phyloP scores from a whole-genome alignment of 306 rosid species.

The Abrus precatorius region DNA sequence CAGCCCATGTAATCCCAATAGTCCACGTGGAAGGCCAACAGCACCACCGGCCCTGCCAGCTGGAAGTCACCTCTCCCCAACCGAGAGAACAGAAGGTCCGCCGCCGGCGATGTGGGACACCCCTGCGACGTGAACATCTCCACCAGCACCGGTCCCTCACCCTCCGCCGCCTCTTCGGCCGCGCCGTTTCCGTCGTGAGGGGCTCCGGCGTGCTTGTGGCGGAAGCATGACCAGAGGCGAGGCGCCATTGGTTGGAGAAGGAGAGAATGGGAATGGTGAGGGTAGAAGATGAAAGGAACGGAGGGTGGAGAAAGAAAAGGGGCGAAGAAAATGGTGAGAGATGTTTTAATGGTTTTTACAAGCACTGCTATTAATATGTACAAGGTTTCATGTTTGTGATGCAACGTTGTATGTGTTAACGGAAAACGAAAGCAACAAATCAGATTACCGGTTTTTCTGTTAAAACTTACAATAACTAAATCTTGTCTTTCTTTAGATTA shows the following conservation, averaged over 20 bases:
- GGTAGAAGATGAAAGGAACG: background rate
- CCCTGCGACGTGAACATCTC: conserved; percentile 97
- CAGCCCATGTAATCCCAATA: conserved; percentile 98
- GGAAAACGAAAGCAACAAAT: no score
- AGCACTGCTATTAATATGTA: no score
- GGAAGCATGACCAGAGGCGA: conserved; percentile 74
- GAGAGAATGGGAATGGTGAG: background rate
- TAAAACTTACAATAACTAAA: no score
- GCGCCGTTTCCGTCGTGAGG: conserved; percentile 39
- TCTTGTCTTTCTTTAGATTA: no score
- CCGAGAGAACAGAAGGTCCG: conserved; percentile 82
- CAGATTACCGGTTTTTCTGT: no score
- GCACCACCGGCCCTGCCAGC: conserved; percentile 70
- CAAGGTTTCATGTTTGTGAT: no score
- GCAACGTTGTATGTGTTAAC: no score
- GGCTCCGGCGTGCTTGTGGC: conserved; percentile 35
- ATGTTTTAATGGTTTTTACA: no score
- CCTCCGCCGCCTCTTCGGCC: conserved; percentile 62
- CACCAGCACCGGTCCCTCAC: conserved; percentile 77
- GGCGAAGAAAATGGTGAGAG: conserved; percentile 53
- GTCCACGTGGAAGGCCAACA: conserved; percentile 84
- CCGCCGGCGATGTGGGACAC: conserved; percentile 81
- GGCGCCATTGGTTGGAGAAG: conserved; percentile 61
- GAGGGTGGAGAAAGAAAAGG: conserved; percentile 65
- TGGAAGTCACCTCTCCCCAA: conserved; percentile 87